Evolutionary conservation across 352 stramenopile species (phyloP), one percentile per base, ranked within the genome.

Genomic region (Phytopythium montanum): DNA sequence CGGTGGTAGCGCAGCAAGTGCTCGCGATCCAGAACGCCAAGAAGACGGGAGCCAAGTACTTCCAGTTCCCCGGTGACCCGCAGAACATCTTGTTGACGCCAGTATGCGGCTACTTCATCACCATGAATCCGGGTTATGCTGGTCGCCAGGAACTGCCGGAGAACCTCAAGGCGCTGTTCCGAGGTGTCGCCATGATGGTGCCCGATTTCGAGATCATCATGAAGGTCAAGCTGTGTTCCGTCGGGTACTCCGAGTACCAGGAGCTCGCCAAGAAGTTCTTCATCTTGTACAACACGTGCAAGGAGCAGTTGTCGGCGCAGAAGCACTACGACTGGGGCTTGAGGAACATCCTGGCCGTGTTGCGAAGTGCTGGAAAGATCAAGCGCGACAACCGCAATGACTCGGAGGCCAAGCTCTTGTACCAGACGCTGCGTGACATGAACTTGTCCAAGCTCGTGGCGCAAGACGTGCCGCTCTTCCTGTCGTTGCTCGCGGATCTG

Each of bases 121-220:
- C 97, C 2, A 99, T 99, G 97, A 99, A 99, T 70, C 97, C 97
- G 5, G 97, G 97, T 52, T 99, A 99, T 65, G 96, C 96, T 50
- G 97, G 97, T 54, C 87, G 97, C 9, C 96, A 99, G 67, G 97
- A 99, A 66, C 74, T 99, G 3, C 97, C 97, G 7, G 97, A 99
- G 72, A 99, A 99, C 66, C 79, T 99, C 10, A 99, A 99, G 71
- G 95, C 95, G 12, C 75, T 97, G 8, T 97, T 97, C 63, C 79
- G 90, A 49, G 81, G 85, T 33, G 88, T 96, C 10, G 86, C 90
- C 5, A 97, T 97, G 90, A 97, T 97, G 90, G 89, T 97, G 16
- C 90, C 90, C 0, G 89, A 97, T 61, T 91, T 92, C 56, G 87
- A 97, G 73, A 97, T 97, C 61, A 97, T 97, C 56, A 97, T 98